Evolutionary conservation across 352 stramenopile species (phyloP).

Genomic region (Phytophthora pini): DNA sequence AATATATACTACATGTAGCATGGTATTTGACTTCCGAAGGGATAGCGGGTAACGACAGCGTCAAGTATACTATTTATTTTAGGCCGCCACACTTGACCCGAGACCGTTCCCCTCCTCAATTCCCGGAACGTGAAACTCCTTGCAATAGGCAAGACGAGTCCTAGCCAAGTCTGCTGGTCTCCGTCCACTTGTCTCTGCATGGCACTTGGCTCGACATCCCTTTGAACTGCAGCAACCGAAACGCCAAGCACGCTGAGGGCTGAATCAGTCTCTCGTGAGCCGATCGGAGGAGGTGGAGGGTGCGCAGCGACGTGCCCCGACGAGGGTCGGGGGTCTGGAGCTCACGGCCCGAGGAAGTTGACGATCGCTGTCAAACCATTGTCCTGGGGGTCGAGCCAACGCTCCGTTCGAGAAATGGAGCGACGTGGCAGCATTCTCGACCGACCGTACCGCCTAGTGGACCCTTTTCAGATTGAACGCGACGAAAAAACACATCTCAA

Average conservation of each 20-base stretch:
- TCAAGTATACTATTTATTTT: conserved; percentile 22
- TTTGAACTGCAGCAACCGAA: conserved; percentile 5
- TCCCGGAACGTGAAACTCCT: conserved; percentile 24
- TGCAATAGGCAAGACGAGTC: conserved; percentile 19
- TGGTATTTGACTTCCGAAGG: not conserved
- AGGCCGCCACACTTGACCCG: conserved; percentile 9
- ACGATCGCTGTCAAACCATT: conserved; percentile 37
- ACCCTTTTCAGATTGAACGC: conserved; percentile 66
- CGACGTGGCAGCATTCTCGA: conserved; percentile 23
- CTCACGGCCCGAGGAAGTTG: conserved; percentile 37
- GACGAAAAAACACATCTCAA: conserved; percentile 62
- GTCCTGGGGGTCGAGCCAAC: conserved; percentile 7
- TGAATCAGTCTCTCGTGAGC: conserved; percentile 17
- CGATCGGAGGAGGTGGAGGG: conserved; percentile 11
- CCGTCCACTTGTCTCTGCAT: conserved; percentile 20
- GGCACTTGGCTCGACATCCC: conserved; percentile 10
- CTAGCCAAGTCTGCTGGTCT: conserved; percentile 1
- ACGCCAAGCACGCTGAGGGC: conserved; percentile 28
- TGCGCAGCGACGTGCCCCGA: conserved; percentile 2
- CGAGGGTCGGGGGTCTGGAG: conserved; percentile 20
- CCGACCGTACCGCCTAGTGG: conserved; percentile 58
- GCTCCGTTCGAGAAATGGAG: conserved; percentile 27
- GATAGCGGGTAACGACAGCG: conserved; percentile 23
- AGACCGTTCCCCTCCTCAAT: conserved; percentile 4
- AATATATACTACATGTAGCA: not conserved